A percentile compares a stretch with the other conserved stretches of the same genome.
Evolutionary conservation across 2,329 filamentous ascomycete species (phyloP).

Genomic region (Colletotrichum sp.): DNA sequence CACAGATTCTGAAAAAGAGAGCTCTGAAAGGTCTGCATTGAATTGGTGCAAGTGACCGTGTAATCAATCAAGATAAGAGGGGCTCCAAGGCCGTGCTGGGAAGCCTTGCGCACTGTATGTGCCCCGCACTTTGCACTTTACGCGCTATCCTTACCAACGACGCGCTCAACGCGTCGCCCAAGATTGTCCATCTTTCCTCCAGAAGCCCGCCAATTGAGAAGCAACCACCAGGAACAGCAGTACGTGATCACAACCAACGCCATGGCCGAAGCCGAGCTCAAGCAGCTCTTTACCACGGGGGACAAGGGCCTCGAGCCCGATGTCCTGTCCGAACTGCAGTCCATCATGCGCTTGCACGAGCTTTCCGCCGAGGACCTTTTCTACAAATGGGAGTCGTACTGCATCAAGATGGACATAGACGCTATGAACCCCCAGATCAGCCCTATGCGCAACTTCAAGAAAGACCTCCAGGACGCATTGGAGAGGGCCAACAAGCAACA

Average conservation of each 20-base stretch:
- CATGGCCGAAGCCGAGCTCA: conserved; percentile 40
- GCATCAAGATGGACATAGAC: conserved; percentile 89
- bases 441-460: conserved; percentile 80
- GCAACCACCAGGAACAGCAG: background rate
- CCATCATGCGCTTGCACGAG: conserved; percentile 84
- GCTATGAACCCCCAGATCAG: conserved; percentile 75
- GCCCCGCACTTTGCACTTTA: conserved; percentile 6
- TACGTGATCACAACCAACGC: background rate
- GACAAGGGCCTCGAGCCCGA: conserved; percentile 73
- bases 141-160: background rate
- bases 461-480: conserved; percentile 82
- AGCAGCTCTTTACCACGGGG: conserved; percentile 59
- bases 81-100: background rate
- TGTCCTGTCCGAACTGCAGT: conserved; percentile 80
- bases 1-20: background rate
- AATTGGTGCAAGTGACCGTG: background rate
- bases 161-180: conserved; percentile 6
- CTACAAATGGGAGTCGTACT: conserved; percentile 99
- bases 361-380: conserved; percentile 86
- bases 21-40: background rate
- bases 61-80: background rate
- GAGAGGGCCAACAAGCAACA: conserved; percentile 74
- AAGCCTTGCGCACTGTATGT: rapidly evolving
- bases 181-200: background rate
- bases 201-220: background rate